Evolutionary conservation across 2,329 filamentous ascomycete species (phyloP).

Genomic region (Cyphellophora europaea): DNA sequence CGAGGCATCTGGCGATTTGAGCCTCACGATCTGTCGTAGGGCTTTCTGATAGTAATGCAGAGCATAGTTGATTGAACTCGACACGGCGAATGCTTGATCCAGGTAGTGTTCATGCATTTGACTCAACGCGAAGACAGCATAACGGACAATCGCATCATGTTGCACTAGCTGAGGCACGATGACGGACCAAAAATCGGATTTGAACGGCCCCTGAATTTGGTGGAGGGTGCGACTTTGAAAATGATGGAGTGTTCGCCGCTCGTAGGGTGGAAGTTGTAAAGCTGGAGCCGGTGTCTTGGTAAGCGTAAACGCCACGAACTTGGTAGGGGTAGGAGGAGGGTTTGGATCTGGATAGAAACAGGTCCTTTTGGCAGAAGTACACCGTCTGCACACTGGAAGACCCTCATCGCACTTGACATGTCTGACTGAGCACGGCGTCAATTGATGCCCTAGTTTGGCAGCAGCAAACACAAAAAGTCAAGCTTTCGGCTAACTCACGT

Average conservation of each 20-base stretch:
- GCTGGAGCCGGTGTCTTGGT: not conserved
- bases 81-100: no score
- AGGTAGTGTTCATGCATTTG: constrained; percentile 2
- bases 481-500: constrained; percentile 1
- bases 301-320: constrained; percentile 1
- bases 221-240: constrained; percentile 2
- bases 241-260: constrained; percentile 1
- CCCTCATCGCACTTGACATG: constrained; percentile 3
- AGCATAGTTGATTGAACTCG: not conserved
- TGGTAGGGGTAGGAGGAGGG: not conserved
- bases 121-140: constrained; percentile 1
- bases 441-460: not conserved
- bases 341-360: not conserved
- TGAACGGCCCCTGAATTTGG: constrained; percentile 2
- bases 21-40: not conserved
- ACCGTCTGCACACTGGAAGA: not conserved
- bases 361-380: not conserved
- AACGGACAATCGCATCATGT: not conserved
- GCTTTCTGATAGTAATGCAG: constrained; percentile 1
- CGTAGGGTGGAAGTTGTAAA: not conserved
- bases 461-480: not conserved
- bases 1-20: not conserved
- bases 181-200: constrained; percentile 1
- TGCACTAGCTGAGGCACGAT: constrained; percentile 1
- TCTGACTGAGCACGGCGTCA: not conserved